Percentiles rank a stretch among this genome's conserved stretches.
These are phyloP conservation scores for Colletotrichum paranaense DNA, from an alignment of 2,329 filamentous ascomycete species.

Conservation along the genomic window DNA sequence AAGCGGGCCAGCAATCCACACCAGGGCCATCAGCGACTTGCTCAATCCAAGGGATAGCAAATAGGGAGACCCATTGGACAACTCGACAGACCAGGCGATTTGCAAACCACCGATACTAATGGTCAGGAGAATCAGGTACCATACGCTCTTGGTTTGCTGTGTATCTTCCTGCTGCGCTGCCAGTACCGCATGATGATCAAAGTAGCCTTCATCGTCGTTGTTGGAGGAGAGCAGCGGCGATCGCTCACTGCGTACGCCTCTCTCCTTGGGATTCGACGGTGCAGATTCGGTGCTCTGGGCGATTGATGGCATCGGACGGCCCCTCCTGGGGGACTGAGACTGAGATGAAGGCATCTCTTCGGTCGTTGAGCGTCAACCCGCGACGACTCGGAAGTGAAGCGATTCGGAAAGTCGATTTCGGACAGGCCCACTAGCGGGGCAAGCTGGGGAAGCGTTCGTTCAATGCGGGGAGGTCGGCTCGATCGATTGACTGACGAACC, in stretches of 20 bases:
- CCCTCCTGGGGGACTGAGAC: constrained; percentile 25
- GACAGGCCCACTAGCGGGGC: constrained; percentile 31
- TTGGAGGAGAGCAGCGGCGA: constrained; percentile 31
- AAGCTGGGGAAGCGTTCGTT: constrained; percentile 9
- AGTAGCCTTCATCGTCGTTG: constrained; percentile 27
- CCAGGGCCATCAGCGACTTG: constrained; percentile 84
- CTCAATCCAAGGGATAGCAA: constrained; percentile 83
- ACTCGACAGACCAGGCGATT: constrained; percentile 94
- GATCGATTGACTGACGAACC: not conserved
- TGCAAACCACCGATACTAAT: constrained; percentile 89
- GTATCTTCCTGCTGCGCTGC: constrained; percentile 32
- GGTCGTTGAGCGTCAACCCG: not conserved
- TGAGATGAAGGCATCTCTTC: constrained; percentile 30
- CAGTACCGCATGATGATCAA: constrained; percentile 18
- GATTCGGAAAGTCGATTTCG: constrained; percentile 12
- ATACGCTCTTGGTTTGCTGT: constrained; percentile 81
- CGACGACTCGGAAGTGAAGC: not conserved
- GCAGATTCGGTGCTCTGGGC: constrained; percentile 21
- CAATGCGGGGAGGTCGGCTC: constrained; percentile 8
- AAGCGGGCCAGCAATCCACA: constrained; percentile 86
- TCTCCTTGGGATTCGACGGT: constrained; percentile 15
- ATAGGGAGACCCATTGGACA: constrained; percentile 92
- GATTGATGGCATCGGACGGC: constrained; percentile 29
- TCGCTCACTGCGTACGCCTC: constrained; percentile 17
- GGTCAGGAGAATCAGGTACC: constrained; percentile 88